Evolutionary conservation across 495 filamentous ascomycete species (phyloP), one percentile per base, ranked within the genome.

Genomic region (Cenococcum geophilum): DNA sequence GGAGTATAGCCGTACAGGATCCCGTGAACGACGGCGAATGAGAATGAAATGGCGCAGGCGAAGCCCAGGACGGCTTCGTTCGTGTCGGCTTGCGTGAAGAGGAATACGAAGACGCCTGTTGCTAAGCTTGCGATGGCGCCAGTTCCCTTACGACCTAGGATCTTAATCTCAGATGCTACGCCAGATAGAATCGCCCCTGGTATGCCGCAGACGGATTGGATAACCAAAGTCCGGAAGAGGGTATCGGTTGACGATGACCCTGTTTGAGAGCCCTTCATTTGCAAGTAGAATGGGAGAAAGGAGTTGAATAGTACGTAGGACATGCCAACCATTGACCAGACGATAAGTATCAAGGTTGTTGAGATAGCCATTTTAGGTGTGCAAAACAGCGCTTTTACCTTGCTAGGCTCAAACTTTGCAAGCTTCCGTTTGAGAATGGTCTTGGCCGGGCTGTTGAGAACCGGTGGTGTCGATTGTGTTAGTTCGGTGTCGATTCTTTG

Each of bases 261-360:
- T 32, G 27, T 32, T 6, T 49, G 45, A 22, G 9, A 18, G 16
- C 5, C 9, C 22, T 49, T 8, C 18, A 22, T 20, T 18, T 49
- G 9, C 9, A 49, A 14, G 45, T 16, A 49, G 45, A 49, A 49
- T 18, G 45, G 45, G 45, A 49, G 71, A 71, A 83, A 83, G 20
- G 79, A 77, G 66, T 82, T 83, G 79, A 81, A 83, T 21, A 83
- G 77, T 2, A 80, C 79, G 59, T 80, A 83, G 32, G 76, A 80
- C 78, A 83, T 80, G 34, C 80, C 79, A 48, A 83, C 81, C 27
- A 79, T 82, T 43, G 75, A 65, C 80, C 80, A 83, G 57, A 43
- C 21, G 57, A 63, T 20, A 5, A 20, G 34, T n/a, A 60, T n/a
- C 6, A 61, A 27, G 22, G 37, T 25, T 11, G 59, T 47, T 18